Evolutionary conservation across 2,329 filamentous ascomycete genomes (phyloP), one percentile per base, ranked within the genome.

Genomic region (Sporothrix humicola): DNA sequence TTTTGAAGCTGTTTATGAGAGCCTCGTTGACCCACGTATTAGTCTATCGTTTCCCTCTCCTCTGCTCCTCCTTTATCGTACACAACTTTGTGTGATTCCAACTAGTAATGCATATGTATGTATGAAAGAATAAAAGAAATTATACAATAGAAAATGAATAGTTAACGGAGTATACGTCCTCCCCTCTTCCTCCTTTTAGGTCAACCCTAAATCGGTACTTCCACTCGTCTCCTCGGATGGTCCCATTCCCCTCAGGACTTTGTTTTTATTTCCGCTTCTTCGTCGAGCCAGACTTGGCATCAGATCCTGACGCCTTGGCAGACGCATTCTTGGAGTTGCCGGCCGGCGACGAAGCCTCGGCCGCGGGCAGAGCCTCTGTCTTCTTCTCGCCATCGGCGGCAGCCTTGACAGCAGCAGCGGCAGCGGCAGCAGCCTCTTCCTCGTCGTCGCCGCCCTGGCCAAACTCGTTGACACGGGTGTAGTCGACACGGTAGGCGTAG

Each of bases 361-460:
- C 79, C 9, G 77, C 73, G 74, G 65, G 77, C 75, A 42, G 74
- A 69, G 17, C 69, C 75, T 79, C 70, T 75, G 78, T 85, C 82
- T 71, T 84, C 15, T 78, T 79, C 80, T 82, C 81, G 26, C 77
- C 77, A 74, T 83, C 81, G 15, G 78, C 79, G 10, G 58, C 59
- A 7, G 80, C 81, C 78, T 87, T 87, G 26, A 42, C 69, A 48
- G 26, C 46, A 15, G n/a, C 72, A 31, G 23, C 48, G 3, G 9
- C 68, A 7, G 26, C 69, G 20, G 20, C 46, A 7, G 9, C 68
- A 7, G 37, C 61, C 54, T 71, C 69, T 50, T 89, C 88, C 26
- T 94, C 93, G 37, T 93, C 92, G n/a, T 97, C 95, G n/a, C 96
- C 96, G 50, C 95, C 96, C 85, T 98, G 96, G 9, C 96, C 96